These are phyloP conservation scores for Chytridium lagenaria DNA, from an alignment of 371 early-diverging fungal species.

Conservation along the genomic window DNA sequence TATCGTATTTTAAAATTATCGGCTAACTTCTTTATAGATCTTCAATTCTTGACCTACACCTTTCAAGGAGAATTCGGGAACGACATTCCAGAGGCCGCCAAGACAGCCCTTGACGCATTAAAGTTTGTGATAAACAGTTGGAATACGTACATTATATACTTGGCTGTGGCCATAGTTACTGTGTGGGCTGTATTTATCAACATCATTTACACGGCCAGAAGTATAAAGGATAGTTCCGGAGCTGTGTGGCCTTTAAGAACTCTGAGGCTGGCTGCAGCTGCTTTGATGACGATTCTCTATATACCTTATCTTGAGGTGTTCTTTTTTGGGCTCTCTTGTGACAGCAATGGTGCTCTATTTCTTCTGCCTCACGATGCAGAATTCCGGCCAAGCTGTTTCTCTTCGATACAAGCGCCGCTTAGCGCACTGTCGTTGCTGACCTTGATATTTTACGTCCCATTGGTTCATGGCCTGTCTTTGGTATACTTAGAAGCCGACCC, in stretches of 20 bases:
- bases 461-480: slow-evolving; percentile 1
- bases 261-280: not conserved
- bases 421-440: not conserved
- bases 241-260: not conserved
- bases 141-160: not conserved
- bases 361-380: not conserved
- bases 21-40: not conserved
- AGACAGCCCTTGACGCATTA: not conserved
- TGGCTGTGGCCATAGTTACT: not conserved
- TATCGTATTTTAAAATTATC: not conserved
- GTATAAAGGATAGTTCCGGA: not conserved
- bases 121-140: not conserved
- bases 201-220: not conserved
- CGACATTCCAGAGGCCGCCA: not conserved
- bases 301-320: not conserved
- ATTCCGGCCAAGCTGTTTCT: not conserved
- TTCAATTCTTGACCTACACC: not conserved
- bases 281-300: not conserved
- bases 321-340: not conserved
- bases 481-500: not conserved
- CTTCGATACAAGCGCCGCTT: not conserved
- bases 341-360: not conserved
- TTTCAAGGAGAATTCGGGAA: slow-evolving; percentile 21
- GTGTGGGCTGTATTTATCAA: not conserved
- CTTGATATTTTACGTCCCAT: not conserved